Evolutionary conservation across 2,329 filamentous ascomycete species (phyloP).

Genomic region (Capronia americana): DNA sequence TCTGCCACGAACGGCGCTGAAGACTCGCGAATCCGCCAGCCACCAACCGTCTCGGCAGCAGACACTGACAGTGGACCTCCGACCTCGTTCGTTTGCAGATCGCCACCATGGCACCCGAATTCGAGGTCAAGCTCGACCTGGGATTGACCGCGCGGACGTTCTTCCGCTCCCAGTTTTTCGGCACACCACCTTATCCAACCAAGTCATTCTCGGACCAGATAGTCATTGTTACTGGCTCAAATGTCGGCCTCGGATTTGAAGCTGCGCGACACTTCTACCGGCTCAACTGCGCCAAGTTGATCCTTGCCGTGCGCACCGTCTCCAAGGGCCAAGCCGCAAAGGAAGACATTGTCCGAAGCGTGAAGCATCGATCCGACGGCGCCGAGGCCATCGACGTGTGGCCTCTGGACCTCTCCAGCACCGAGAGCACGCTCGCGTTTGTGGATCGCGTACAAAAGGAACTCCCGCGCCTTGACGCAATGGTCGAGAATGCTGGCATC

Average conservation of each 20-base stretch:
- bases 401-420: constrained; percentile 53
- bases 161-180: constrained; percentile 36
- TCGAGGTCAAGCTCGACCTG: constrained; percentile 22
- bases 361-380: constrained; percentile 33
- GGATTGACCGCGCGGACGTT: constrained; percentile 21
- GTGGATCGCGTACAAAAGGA: constrained; percentile 42
- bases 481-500: constrained; percentile 50
- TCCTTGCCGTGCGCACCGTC: constrained; percentile 53
- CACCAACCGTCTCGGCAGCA: neutral
- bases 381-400: constrained; percentile 51
- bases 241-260: constrained; percentile 56
- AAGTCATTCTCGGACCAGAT: constrained; percentile 41
- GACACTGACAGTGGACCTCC: neutral
- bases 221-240: constrained; percentile 58
- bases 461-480: constrained; percentile 45
- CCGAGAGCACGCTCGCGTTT: constrained; percentile 44
- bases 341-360: constrained; percentile 48
- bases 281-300: constrained; percentile 51
- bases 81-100: neutral
- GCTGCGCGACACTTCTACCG: constrained; percentile 52
- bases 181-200: constrained; percentile 30
- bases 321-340: constrained; percentile 55
- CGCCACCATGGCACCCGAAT: constrained; percentile 27
- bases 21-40: neutral
- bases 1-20: neutral